These are phyloP conservation scores for Neurospora africana DNA, from an alignment of 495 filamentous ascomycete species.

Conservation along the genomic window DNA sequence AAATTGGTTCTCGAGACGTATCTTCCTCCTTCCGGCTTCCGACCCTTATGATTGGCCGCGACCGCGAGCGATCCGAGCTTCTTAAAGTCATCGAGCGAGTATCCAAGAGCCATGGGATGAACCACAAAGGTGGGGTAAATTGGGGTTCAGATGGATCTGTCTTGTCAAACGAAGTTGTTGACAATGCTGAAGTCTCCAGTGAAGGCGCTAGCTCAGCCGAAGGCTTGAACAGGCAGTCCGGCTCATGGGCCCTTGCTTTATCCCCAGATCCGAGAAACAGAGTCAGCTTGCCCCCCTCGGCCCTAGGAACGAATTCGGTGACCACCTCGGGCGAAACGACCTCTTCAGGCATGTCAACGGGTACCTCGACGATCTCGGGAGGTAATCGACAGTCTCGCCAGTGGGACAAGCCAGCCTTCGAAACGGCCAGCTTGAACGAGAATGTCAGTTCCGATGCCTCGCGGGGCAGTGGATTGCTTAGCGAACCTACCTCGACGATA, in stretches of 20 bases:
- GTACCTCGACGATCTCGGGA: slow-evolving; percentile 22
- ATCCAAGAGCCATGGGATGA: slow-evolving; percentile 44
- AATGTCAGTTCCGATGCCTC: slow-evolving; percentile 20
- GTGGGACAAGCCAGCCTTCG: slow-evolving; percentile 21
- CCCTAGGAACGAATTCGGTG: slow-evolving; percentile 19
- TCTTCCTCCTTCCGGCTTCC: slow-evolving; percentile 83
- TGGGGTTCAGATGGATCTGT: slow-evolving; percentile 45
- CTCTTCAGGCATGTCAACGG: slow-evolving; percentile 27
- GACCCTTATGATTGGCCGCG: slow-evolving; percentile 65
- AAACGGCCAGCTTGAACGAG: slow-evolving; percentile 12
- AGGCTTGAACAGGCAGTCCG: slow-evolving; percentile 25
- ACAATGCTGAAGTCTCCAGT: slow-evolving; percentile 41
- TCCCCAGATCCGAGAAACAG: slow-evolving; percentile 39
- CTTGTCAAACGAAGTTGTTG: slow-evolving; percentile 44
- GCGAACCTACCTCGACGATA: slow-evolving; percentile 27
- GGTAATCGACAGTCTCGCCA: slow-evolving; percentile 16
- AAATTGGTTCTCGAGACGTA: slow-evolving; percentile 64
- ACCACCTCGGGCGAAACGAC: slow-evolving; percentile 26
- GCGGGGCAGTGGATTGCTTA: slow-evolving; percentile 16
- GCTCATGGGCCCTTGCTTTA: slow-evolving; percentile 37
- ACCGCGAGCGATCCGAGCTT: slow-evolving; percentile 57
- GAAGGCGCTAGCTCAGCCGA: slow-evolving; percentile 40
- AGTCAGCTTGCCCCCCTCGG: slow-evolving; percentile 23
- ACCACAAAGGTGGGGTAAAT: slow-evolving; percentile 33
- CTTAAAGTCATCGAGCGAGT: slow-evolving; percentile 64